Base-by-base conservation (phyloP, 768 basidiomycete species). In the Ramaria sp. region DNA sequence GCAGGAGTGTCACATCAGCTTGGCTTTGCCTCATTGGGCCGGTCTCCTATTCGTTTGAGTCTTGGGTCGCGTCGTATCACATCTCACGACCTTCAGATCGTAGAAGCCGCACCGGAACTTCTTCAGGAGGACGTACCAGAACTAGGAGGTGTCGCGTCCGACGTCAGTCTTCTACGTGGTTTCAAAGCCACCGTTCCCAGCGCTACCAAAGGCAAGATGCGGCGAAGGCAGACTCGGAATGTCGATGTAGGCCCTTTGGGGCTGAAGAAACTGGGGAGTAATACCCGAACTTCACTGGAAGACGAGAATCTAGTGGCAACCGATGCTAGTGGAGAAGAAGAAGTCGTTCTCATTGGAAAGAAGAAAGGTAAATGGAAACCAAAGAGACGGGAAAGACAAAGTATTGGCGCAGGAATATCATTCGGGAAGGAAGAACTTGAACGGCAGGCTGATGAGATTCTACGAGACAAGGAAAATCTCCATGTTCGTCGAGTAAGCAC, bases 171-270 rank as follows among this genome's bases (percentile, higher is more conserved):
- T 32, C 70, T 96, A 39, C 81, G 85, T 43, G 95, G 95, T 0
- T 98, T 97, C 68, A 86, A 89, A 62, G 95, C 95, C 16, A 97
- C 95, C 1, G 87, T 96, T 41, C 95, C 95, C 12, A 88, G 86
- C 63, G 80, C 93, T 37, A 86, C 91, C 60, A 78, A 82, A 64
- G 77, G 88, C 52, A 83, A 86, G 58, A 73, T 79, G 13, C 73
- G 92, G 57, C 69, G 93, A 58, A 70, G 91, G 56, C 83, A 89
- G 66, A 80, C 87, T 68, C 75, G 93, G 56, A 87, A 82, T 60
- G 79, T 89, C 13, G 85, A 90, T 3, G 78, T 82, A 12, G 84
- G 82, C 27, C 76, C 75, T 61, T 70, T 88, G 41, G 91, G 93
- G 1, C 66, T 94, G 60, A 89, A 83, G 75, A 82, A 78, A 67